Conservation (phyloP, 345 rosid species). For the Bruguiera sexangula region DNA sequence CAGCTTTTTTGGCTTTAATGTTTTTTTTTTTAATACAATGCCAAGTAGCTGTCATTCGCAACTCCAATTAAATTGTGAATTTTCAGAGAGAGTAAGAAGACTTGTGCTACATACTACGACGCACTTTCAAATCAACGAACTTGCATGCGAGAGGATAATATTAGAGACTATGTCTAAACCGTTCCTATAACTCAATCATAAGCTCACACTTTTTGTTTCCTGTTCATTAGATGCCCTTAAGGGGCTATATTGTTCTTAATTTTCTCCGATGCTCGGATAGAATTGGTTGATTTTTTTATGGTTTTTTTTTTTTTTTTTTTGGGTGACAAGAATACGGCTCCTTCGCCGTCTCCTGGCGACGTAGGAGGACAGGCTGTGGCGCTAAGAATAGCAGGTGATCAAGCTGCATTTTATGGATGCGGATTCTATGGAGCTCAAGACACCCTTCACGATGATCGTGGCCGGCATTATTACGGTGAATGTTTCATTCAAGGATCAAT, state of each 20-base stretch:
- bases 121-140: too few relatives aligned
- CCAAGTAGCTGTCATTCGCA: too few relatives aligned
- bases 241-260: too few relatives aligned
- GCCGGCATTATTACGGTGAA: slow-evolving; percentile 64
- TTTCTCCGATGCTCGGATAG: not conserved
- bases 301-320: not conserved
- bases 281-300: slow-evolving; percentile 6
- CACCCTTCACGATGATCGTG: slow-evolving; percentile 70
- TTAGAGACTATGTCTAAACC: too few relatives aligned
- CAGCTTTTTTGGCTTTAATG: not conserved
- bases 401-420: slow-evolving; percentile 71
- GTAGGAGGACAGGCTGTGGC: slow-evolving; percentile 83
- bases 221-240: too few relatives aligned
- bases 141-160: too few relatives aligned
- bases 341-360: slow-evolving; percentile 59
- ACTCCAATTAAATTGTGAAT: too few relatives aligned
- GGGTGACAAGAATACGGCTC: slow-evolving; percentile 60
- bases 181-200: too few relatives aligned
- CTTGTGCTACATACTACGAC: too few relatives aligned
- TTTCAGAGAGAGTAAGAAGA: too few relatives aligned
- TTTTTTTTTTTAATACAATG: too few relatives aligned
- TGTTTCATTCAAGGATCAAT: slow-evolving; percentile 87
- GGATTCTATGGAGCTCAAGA: slow-evolving; percentile 92
- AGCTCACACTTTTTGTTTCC: too few relatives aligned
- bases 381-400: slow-evolving; percentile 65